These are phyloP conservation scores for Chalciporus sphaerocephalus DNA, from an alignment of 768 basidiomycete genomes.

Conservation along the genomic window DNA sequence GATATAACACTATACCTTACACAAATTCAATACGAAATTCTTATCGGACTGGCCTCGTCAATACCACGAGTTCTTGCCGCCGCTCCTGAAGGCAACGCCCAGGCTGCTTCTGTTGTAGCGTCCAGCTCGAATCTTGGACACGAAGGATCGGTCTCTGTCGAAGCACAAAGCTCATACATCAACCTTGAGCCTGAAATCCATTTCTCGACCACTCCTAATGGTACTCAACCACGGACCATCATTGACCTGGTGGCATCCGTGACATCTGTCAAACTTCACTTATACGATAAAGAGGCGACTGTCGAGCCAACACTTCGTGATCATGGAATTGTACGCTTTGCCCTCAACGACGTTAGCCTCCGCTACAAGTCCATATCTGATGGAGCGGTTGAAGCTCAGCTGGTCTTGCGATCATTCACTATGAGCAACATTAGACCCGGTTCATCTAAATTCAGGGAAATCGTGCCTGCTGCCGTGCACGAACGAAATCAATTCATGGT, in stretches of 20 bases:
- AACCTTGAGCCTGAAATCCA: slow-evolving; percentile 56
- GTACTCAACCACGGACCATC: slow-evolving; percentile 49
- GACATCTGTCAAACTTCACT: slow-evolving; percentile 71
- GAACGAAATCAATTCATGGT: slow-evolving; percentile 91
- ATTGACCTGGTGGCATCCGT: slow-evolving; percentile 73
- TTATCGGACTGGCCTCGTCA: slow-evolving; percentile 62
- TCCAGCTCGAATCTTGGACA: slow-evolving; percentile 6
- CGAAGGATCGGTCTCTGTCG: not conserved
- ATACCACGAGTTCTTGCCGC: slow-evolving; percentile 62
- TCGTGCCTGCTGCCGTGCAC: slow-evolving; percentile 88
- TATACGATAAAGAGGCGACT: slow-evolving; percentile 71
- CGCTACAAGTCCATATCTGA: slow-evolving; percentile 79
- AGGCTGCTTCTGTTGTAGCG: slow-evolving; percentile 26
- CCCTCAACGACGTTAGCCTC: slow-evolving; percentile 73
- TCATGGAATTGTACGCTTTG: slow-evolving; percentile 81
- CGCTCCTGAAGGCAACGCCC: slow-evolving; percentile 39
- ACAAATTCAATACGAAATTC: slow-evolving; percentile 72
- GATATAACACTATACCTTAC: slow-evolving; percentile 83
- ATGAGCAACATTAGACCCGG: slow-evolving; percentile 86
- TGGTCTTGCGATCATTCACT: slow-evolving; percentile 86
- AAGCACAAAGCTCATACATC: slow-evolving; percentile 7
- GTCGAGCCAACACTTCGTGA: slow-evolving; percentile 56
- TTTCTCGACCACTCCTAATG: slow-evolving; percentile 18
- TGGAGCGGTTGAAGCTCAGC: slow-evolving; percentile 81
- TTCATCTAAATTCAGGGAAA: slow-evolving; percentile 83